Percentiles rank a stretch among this genome's conserved stretches.
These are phyloP conservation scores for Candida jianshihensis DNA, from an alignment of 805 yeast species.

Conservation along the genomic window DNA sequence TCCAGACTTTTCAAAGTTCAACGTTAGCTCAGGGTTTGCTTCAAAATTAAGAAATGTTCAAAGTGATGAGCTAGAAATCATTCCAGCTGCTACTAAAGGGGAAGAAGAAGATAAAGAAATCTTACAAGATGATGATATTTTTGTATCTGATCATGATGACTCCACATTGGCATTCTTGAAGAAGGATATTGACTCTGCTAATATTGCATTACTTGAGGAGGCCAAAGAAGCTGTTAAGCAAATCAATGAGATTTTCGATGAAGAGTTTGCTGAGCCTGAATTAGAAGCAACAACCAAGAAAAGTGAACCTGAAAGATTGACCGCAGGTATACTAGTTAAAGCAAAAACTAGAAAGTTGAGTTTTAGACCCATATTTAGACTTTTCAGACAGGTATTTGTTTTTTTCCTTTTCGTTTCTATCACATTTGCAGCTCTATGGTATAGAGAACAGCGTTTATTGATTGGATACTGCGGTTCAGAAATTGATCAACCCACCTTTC, in stretches of 20 bases:
- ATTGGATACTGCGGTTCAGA: constrained; percentile 76
- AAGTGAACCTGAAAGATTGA: background rate
- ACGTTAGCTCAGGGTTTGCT: constrained; percentile 29
- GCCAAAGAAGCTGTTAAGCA: constrained; percentile 23
- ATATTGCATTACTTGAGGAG: constrained; percentile 18
- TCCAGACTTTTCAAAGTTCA: constrained; percentile 27
- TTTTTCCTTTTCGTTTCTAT: constrained; percentile 31
- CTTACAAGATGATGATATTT: constrained; percentile 1
- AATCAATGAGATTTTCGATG: constrained; percentile 14
- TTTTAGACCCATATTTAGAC: constrained; percentile 5
- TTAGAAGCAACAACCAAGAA: constrained; percentile 5
- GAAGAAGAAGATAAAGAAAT: constrained; percentile 1
- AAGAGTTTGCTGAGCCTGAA: constrained; percentile 3
- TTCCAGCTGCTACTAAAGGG: background rate
- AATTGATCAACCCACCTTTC: constrained; percentile 36
- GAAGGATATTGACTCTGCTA: constrained; percentile 18
- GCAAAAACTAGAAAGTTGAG: constrained; percentile 7
- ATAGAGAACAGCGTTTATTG: constrained; percentile 52
- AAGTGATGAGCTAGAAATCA: background rate
- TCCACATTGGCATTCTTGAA: constrained; percentile 16
- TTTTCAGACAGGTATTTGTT: constrained; percentile 21
- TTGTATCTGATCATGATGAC: constrained; percentile 6
- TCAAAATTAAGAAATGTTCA: constrained; percentile 25
- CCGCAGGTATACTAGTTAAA: too few species aligned
- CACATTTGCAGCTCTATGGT: constrained; percentile 46